phyloP scores from a whole-genome alignment of 2,329 filamentous ascomycete genomes.

The Dissoconium aciculare region DNA sequence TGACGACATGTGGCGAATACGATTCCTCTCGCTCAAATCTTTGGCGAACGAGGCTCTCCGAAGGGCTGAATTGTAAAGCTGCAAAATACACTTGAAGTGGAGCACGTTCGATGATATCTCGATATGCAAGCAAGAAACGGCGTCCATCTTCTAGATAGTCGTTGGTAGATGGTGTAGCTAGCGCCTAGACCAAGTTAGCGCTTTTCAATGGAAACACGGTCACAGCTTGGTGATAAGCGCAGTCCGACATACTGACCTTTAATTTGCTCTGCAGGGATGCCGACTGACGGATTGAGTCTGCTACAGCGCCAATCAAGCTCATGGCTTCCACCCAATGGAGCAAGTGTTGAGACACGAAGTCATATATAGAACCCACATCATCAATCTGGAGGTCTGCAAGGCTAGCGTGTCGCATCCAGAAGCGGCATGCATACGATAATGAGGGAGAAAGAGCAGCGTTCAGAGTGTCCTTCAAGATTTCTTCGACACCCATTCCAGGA shows the following conservation, averaged over 20 bases:
- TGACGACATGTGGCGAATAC: slow-evolving; percentile 1
- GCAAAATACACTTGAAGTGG: slow-evolving; percentile 1
- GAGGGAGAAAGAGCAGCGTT: slow-evolving; percentile 1
- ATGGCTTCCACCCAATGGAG: not conserved
- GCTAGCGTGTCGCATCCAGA: slow-evolving; percentile 1
- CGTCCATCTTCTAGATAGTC: slow-evolving; percentile 1
- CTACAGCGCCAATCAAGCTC: slow-evolving; percentile 1
- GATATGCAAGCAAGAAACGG: slow-evolving; percentile 1
- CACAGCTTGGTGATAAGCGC: not conserved
- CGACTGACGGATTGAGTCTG: slow-evolving; percentile 1
- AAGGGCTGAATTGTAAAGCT: slow-evolving; percentile 1
- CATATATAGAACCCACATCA: not conserved
- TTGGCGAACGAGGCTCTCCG: slow-evolving; percentile 1
- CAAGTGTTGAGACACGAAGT: not conserved
- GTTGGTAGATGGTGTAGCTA: not conserved
- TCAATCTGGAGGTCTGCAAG: slow-evolving; percentile 1
- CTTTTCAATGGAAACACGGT: not conserved
- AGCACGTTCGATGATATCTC: slow-evolving; percentile 1
- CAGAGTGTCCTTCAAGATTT: slow-evolving; percentile 1
- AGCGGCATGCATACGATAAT: slow-evolving; percentile 1
- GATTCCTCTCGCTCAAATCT: slow-evolving; percentile 1
- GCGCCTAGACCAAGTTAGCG: not conserved
- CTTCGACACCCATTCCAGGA: not conserved
- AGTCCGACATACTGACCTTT: not conserved
- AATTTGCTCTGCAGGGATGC: slow-evolving; percentile 1